A percentile compares a stretch with the other conserved stretches of the same genome.
Conservation (phyloP, 257 asterid species). For the Solanum peruvianum region DNA sequence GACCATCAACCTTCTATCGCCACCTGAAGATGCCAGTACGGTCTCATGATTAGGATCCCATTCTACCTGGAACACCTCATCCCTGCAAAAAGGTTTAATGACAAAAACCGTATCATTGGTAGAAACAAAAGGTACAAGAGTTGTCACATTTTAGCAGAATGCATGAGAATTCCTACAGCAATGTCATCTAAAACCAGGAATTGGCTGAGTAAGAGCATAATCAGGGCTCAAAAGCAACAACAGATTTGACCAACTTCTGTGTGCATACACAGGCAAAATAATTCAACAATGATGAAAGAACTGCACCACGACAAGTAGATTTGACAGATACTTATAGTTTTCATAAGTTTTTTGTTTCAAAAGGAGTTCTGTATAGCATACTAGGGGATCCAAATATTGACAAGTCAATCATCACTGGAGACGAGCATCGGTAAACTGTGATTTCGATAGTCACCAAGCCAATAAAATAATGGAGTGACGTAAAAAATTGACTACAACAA, state of each 20-base stretch:
- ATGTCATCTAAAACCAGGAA: neutral
- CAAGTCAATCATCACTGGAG: neutral
- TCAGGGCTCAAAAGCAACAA: neutral
- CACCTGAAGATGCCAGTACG: slow-evolving; percentile 84
- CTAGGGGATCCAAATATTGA: neutral
- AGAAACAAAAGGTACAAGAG: neutral
- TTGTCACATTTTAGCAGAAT: neutral
- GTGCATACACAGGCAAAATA: neutral
- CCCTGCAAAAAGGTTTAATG: slow-evolving; percentile 27
- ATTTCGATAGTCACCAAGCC: neutral
- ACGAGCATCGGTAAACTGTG: neutral
- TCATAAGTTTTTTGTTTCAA: neutral
- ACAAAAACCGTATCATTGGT: neutral
- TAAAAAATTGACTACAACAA: neutral
- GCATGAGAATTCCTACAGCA: neutral
- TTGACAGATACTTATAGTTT: neutral
- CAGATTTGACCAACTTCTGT: neutral
- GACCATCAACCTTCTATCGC: slow-evolving; percentile 87
- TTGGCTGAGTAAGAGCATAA: neutral
- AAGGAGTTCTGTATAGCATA: neutral
- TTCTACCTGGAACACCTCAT: slow-evolving; percentile 96
- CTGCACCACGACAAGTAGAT: neutral
- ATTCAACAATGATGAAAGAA: neutral
- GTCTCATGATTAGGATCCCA: slow-evolving; percentile 99
- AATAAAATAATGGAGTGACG: neutral